Evolutionary conservation across 1,284 basidiomycete genomes (phyloP).

Genomic region (Melampsora larici-populina): DNA sequence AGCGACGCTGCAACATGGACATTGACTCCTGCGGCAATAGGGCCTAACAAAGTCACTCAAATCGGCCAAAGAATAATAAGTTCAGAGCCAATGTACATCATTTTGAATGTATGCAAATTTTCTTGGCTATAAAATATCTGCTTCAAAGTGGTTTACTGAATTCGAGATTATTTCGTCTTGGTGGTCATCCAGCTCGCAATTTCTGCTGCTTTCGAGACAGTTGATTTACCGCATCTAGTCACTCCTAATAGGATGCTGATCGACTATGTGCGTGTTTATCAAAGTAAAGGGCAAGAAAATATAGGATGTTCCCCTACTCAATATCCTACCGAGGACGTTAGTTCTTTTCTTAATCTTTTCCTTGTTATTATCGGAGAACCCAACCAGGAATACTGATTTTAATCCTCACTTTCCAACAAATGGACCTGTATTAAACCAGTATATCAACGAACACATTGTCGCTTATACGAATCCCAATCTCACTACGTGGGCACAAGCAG

Average conservation of each 20-base stretch:
- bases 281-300: constrained; percentile 33
- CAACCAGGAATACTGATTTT: background rate
- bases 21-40: constrained; percentile 24
- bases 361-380: background rate
- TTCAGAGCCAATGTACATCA: constrained; percentile 51
- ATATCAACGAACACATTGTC: constrained; percentile 35
- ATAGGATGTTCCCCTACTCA: constrained; percentile 39
- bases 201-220: constrained; percentile 36
- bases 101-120: constrained; percentile 50
- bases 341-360: background rate
- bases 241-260: constrained; percentile 24
- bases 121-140: background rate
- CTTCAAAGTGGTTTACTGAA: background rate
- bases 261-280: constrained; percentile 43
- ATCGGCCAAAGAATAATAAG: constrained; percentile 45
- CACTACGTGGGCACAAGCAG: constrained; percentile 41
- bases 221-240: constrained; percentile 23
- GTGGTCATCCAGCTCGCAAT: constrained; percentile 15
- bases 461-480: constrained; percentile 42
- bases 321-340: constrained; percentile 38
- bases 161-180: background rate
- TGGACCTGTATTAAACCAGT: background rate
- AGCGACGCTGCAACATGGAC: constrained; percentile 32
- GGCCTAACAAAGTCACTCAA: constrained; percentile 36
- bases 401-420: too few species aligned